Percentiles rank a stretch among this genome's conserved stretches.
These are phyloP conservation scores for Leccinum longicurvipes DNA, from an alignment of 768 basidiomycete genomes.

Conservation along the genomic window DNA sequence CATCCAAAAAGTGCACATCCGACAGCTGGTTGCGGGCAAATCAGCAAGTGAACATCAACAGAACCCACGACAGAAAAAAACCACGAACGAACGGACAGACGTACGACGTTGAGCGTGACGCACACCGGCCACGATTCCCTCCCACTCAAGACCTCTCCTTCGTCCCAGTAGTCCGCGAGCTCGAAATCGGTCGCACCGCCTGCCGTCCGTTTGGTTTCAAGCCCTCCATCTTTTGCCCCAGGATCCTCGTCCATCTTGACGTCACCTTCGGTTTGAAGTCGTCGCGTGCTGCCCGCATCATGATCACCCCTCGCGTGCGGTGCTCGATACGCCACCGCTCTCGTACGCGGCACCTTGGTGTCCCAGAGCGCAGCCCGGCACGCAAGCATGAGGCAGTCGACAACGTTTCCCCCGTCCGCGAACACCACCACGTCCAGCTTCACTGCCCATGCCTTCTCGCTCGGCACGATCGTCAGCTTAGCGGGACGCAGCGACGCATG, in stretches of 20 bases:
- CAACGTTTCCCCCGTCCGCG: slow-evolving; percentile 69
- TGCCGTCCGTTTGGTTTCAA: slow-evolving; percentile 48
- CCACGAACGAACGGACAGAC: slow-evolving; percentile 22
- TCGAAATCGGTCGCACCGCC: slow-evolving; percentile 74
- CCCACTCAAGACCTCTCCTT: slow-evolving; percentile 64
- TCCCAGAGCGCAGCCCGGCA: slow-evolving; percentile 79
- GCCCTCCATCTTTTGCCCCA: slow-evolving; percentile 45
- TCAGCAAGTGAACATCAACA: background rate
- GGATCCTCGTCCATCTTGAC: slow-evolving; percentile 45
- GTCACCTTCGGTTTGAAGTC: slow-evolving; percentile 24
- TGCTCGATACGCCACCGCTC: slow-evolving; percentile 64
- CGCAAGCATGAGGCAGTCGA: slow-evolving; percentile 78
- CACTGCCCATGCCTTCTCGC: slow-evolving; percentile 71
- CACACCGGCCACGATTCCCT: slow-evolving; percentile 72
- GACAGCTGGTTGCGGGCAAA: slow-evolving; percentile 40
- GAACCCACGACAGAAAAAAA: background rate
- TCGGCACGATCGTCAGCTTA: slow-evolving; percentile 58
- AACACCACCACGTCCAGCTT: slow-evolving; percentile 74
- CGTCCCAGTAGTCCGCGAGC: slow-evolving; percentile 84
- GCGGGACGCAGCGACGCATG: slow-evolving; percentile 63
- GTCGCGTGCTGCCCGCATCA: background rate
- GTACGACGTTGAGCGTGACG: slow-evolving; percentile 73
- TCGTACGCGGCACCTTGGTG: slow-evolving; percentile 73
- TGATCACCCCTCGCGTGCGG: slow-evolving; percentile 26
- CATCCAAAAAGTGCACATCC: slow-evolving; percentile 68